phyloP scores from a whole-genome alignment of 1,139 yeast species.

The Taphrina wiesneri region DNA sequence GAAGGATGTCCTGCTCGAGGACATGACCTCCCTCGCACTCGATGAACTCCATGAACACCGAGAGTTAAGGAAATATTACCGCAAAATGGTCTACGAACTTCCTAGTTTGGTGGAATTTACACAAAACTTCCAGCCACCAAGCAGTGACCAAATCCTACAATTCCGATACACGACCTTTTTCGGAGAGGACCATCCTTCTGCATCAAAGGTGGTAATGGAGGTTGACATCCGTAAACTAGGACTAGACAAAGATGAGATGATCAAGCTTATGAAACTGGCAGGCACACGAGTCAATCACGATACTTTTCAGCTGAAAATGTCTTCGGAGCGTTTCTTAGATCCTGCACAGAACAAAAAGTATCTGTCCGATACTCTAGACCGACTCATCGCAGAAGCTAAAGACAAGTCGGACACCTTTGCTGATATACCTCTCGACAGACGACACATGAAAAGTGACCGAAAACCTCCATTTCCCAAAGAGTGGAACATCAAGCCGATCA shows the following conservation, averaged over 20 bases:
- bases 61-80: conserved; percentile 54
- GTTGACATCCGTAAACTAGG: conserved; percentile 59
- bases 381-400: conserved; percentile 65
- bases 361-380: conserved; percentile 63
- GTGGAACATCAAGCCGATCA: conserved; percentile 54
- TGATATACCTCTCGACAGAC: conserved; percentile 78
- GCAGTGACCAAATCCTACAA: conserved; percentile 54
- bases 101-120: conserved; percentile 74
- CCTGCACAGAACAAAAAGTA: conserved; percentile 84
- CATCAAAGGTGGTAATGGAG: conserved; percentile 65
- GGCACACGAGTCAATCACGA: conserved; percentile 73
- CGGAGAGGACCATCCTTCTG: conserved; percentile 71
- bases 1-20: conserved; percentile 25
- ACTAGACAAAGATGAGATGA: conserved; percentile 57
- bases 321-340: conserved; percentile 64
- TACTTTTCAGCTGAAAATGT: conserved; percentile 61
- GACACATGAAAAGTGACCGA: conserved; percentile 60
- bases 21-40: conserved; percentile 22
- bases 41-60: conserved; percentile 51
- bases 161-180: conserved; percentile 74
- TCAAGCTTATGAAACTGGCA: conserved; percentile 75
- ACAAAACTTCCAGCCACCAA: conserved; percentile 46
- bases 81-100: conserved; percentile 88
- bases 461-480: conserved; percentile 66
- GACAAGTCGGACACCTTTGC: conserved; percentile 62